These are phyloP conservation scores for Xylaria acuta DNA, from an alignment of 495 filamentous ascomycete genomes.

Conservation along the genomic window DNA sequence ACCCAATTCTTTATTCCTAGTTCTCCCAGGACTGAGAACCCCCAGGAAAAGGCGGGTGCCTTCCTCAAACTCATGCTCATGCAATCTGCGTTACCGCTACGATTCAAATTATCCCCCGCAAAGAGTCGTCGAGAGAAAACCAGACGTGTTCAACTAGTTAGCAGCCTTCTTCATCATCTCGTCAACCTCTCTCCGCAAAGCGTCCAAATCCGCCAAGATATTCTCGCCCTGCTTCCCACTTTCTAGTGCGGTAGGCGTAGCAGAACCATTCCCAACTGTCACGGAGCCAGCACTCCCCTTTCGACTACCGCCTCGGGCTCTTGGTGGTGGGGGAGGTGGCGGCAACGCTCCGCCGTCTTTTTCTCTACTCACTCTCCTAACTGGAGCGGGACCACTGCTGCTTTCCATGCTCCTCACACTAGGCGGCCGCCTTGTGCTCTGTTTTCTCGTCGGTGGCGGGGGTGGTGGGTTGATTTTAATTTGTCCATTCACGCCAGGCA, in stretches of 20 bases:
- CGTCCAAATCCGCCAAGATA: constrained; percentile 70
- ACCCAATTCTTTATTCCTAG: background rate
- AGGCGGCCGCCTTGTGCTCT: constrained; percentile 45
- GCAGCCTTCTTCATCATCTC: constrained; percentile 61
- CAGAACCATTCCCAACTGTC: constrained; percentile 30
- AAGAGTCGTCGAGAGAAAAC: background rate
- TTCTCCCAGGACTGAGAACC: background rate
- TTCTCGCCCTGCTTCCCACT: constrained; percentile 44
- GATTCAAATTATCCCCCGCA: background rate
- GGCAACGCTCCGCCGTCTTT: constrained; percentile 38
- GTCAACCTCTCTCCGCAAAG: constrained; percentile 75
- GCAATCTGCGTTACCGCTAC: background rate
- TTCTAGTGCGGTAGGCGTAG: constrained; percentile 30
- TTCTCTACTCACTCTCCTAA: constrained; percentile 36
- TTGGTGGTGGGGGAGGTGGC: constrained; percentile 68
- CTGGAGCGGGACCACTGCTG: constrained; percentile 34
- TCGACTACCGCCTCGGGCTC: constrained; percentile 59
- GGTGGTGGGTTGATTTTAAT: constrained; percentile 50
- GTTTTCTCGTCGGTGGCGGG: constrained; percentile 50
- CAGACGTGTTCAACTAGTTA: constrained; percentile 5
- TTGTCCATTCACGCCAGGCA: constrained; percentile 31
- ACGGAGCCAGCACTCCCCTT: constrained; percentile 24
- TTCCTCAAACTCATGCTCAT: background rate
- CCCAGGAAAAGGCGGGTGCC: background rate
- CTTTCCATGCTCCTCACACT: constrained; percentile 47